These are phyloP conservation scores for Starmerella floris DNA, from an alignment of 805 yeast genomes.

Conservation along the genomic window DNA sequence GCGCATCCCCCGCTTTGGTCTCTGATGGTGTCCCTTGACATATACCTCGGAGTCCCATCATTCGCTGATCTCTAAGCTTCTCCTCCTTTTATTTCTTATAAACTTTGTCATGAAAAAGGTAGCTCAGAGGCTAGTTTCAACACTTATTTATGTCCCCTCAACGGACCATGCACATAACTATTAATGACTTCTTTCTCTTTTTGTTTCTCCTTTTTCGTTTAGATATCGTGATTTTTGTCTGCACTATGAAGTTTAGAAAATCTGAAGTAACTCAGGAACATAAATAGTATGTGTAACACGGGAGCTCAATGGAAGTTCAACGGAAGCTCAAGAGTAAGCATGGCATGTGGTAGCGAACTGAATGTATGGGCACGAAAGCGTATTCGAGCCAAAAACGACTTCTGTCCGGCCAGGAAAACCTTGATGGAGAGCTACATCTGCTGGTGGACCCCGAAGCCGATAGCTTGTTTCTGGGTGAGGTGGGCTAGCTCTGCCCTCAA, in stretches of 20 bases:
- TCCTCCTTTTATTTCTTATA: background rate
- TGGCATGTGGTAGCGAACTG: too few relatives aligned
- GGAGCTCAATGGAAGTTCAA: too few relatives aligned
- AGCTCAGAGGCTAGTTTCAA: constrained; percentile 15
- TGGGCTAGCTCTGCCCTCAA: constrained; percentile 1
- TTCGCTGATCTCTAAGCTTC: constrained; percentile 1
- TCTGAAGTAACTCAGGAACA: too few relatives aligned
- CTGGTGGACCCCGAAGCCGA: background rate
- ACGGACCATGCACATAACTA: constrained; percentile 21
- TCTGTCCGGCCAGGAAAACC: too few relatives aligned
- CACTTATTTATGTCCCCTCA: constrained; percentile 23
- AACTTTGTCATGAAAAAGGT: background rate
- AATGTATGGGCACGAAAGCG: too few relatives aligned
- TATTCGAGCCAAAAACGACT: too few relatives aligned
- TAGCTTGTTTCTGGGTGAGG: background rate
- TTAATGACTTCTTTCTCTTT: background rate
- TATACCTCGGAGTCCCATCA: too few relatives aligned
- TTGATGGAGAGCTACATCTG: background rate
- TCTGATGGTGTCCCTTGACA: background rate
- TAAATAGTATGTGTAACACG: too few relatives aligned
- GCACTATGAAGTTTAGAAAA: too few relatives aligned
- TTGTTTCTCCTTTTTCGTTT: too few relatives aligned
- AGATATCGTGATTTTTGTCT: too few relatives aligned
- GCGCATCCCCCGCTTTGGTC: constrained; percentile 3
- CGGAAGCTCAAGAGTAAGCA: too few relatives aligned